Base-by-base conservation (phyloP, 176 grass and related monocot species). In the Oryza punctata region DNA sequence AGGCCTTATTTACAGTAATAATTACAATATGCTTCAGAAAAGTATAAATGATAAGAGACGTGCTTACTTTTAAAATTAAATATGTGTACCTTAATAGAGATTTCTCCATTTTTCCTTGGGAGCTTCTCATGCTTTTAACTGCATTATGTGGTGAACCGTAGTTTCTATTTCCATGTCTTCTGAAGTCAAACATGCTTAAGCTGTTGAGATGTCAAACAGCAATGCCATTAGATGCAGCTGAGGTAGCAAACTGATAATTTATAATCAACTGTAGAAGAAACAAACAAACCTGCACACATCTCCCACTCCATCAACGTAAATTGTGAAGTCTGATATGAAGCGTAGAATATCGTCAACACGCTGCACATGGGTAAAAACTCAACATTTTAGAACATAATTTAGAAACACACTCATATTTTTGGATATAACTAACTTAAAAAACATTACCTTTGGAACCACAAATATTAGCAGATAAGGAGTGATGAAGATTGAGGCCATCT, bases 71-170 rank as follows among this genome's bases (percentile, higher is more conserved):
- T 18, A 61, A 59, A 52, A 82, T 19, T 16, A 69, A 82, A 26
- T 23, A 64, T 23, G 14, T 52, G 26, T 73, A 93, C 91, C 91
- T 93, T 77, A 87, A 87, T 77, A 90, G 87, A 19, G 91, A 93
- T 85, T 93, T 93, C 67, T 93, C 91, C 81, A 90, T 75, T 84
- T 93, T 93, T 14, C 91, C 91, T 67, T 93, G 85, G 63, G 91
- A 93, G 69, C 91, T 93, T 68, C 87, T 75, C 85, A 78, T 84
- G 19, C 79, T 69, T 88, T 84, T 90, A n/a, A 67, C 73, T 38
- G 85, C 85, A 82, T 87, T 85, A 81, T 65, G 84, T 63, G 91
- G 91, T 0, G 91, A 93, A 66, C 73, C 87, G 69, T 90, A 87
- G 49, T 90, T 89, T 72, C 64, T 93, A 41, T 93, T 93, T 72